Percentiles rank a stretch among this genome's conserved stretches.
These are phyloP conservation scores for Zoysia japonica DNA, from an alignment of 176 grass and related monocot species.

Conservation along the genomic window DNA sequence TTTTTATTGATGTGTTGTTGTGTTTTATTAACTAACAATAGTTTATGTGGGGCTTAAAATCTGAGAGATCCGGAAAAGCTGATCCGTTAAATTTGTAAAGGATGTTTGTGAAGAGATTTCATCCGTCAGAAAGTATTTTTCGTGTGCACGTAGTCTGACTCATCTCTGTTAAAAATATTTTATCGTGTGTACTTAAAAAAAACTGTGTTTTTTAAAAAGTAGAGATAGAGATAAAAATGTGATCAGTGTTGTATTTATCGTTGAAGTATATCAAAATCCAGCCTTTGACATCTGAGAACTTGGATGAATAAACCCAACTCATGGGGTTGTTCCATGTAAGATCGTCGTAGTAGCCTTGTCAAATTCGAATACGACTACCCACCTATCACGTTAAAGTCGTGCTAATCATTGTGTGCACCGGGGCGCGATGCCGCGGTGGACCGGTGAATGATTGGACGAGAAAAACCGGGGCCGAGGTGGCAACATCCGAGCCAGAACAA, in stretches of 20 bases:
- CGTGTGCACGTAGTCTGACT: no score
- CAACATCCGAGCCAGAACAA: background rate
- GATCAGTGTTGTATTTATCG: background rate
- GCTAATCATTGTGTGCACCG: background rate
- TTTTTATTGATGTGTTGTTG: no score
- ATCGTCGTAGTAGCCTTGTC: background rate
- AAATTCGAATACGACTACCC: background rate
- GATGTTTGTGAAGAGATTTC: no score
- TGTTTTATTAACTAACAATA: no score
- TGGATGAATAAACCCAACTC: background rate
- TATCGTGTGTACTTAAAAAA: no score
- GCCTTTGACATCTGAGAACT: background rate
- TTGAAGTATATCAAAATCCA: background rate
- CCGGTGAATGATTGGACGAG: constrained; percentile 15
- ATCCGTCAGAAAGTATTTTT: no score
- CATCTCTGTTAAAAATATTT: no score
- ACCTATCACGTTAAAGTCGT: background rate
- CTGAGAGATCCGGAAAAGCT: no score
- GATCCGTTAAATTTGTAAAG: no score
- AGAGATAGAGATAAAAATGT: background rate
- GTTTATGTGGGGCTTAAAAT: no score
- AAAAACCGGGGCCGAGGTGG: background rate
- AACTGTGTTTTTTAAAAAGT: no score
- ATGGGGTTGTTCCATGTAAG: background rate
- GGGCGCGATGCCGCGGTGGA: background rate